Evolutionary conservation across 352 stramenopile species (phyloP), one percentile per base, ranked within the genome.

Genomic region (Pythium monospermum): DNA sequence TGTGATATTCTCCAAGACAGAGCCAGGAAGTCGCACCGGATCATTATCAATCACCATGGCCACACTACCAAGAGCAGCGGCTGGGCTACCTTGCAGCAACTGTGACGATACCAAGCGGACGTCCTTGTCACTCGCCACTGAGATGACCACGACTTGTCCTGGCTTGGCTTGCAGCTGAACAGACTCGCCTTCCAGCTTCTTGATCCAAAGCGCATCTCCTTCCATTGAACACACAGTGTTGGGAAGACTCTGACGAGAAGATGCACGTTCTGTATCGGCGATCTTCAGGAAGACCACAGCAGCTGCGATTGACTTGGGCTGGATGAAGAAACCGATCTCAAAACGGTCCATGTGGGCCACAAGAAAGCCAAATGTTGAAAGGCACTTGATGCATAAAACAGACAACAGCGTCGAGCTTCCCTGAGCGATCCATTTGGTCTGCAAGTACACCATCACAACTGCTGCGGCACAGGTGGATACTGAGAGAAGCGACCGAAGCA

Each of bases 381-480:
- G 4, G 8, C 26, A 22, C 23, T 27, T 13, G 2, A 46, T 27
- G 15, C 6, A 8, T 12, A 55, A 15, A 1, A 38, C 21, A 1
- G 48, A 55, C 3, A 38, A 38, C 35, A 55, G 25, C 22, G 46
- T 37, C 1, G 46, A 53, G 13, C 13, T 18, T 4, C 46, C 33
- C 25, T 21, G 30, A 3, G 26, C 36, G 13, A 55, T 32, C 35
- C 23, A 38, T 12, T 19, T 16, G 15, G 33, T 47, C 36, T 55
- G 48, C 11, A 55, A 11, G 13, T 46, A 39, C 11, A 44, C 10
- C 25, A 46, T 18, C 35, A 27, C 16, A 22, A 49, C 38, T 18
- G 16, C 12, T 3, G 26, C 27, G 16, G 6, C 27, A 2, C 26
- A 28, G 18, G 16, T 15, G n/a, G 28, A 18, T 16, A 38, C 39